Evolutionary conservation across 2,329 filamentous ascomycete species (phyloP).

Genomic region (Curvularia lunata): DNA sequence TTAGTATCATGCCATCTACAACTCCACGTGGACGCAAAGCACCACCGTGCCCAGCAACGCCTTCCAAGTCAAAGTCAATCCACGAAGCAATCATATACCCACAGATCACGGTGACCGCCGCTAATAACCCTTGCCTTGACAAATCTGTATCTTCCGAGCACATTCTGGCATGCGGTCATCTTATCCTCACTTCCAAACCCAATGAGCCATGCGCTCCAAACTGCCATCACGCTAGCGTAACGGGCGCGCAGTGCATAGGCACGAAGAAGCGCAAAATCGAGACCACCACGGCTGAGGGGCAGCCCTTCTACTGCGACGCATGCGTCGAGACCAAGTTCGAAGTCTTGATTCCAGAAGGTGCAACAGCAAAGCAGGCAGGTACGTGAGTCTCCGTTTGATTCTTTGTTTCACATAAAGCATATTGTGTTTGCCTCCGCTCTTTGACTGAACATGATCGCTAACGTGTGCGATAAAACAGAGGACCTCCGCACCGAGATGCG

Average conservation of each 20-base stretch:
- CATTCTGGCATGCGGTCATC: constrained; percentile 16
- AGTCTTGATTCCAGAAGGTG: background rate
- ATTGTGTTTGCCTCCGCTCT: too few species aligned
- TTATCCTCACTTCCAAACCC: constrained; percentile 5
- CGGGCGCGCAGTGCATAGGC: background rate
- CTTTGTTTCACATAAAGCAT: background rate
- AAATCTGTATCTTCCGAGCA: constrained; percentile 13
- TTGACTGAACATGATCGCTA: too few species aligned
- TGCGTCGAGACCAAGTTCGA: constrained; percentile 15
- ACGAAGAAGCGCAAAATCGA: background rate
- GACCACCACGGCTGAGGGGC: background rate
- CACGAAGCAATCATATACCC: constrained; percentile 19
- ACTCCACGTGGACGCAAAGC: background rate
- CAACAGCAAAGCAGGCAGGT: constrained; percentile 2
- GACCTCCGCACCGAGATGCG: background rate
- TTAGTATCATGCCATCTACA: background rate
- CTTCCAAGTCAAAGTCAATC: background rate
- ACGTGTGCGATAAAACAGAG: background rate
- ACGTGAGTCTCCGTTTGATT: background rate
- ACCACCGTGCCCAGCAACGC: background rate
- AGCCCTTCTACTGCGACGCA: constrained; percentile 20
- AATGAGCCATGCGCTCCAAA: constrained; percentile 21
- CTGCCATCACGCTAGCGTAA: constrained; percentile 7
- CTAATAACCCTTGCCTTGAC: constrained; percentile 4
- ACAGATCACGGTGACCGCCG: background rate